Conservation (phyloP, 305 asterid species). For the Solanum hybrid region DNA sequence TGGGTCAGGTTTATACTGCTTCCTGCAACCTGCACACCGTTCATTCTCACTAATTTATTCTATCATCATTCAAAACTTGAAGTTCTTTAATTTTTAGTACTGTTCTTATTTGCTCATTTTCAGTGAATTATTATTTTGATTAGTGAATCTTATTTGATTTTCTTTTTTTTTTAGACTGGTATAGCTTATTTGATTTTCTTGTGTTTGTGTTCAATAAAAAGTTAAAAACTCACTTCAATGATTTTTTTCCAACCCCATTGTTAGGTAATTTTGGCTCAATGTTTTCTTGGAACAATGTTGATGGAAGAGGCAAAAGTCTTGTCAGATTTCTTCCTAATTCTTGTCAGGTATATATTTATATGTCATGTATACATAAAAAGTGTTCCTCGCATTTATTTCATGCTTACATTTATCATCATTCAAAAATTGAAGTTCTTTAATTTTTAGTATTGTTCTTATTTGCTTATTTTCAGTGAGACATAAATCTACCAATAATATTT, state of each 20-base stretch:
- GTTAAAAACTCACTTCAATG: not conserved
- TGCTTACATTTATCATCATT: not conserved
- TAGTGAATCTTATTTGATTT: not conserved
- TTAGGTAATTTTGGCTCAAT: not conserved
- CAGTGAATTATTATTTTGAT: not conserved
- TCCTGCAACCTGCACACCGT: slow-evolving; percentile 76
- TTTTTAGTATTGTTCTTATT: not conserved
- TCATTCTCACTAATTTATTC: slow-evolving; percentile 18
- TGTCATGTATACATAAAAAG: not conserved
- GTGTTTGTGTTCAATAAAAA: not conserved
- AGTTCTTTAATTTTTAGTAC: not conserved
- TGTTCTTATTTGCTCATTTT: not conserved
- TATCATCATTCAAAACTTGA: not conserved
- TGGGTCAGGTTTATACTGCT: slow-evolving; percentile 31
- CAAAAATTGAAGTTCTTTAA: not conserved
- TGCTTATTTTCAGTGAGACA: not conserved
- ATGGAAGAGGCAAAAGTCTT: not conserved
- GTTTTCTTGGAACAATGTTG: not conserved
- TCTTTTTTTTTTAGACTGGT: not conserved
- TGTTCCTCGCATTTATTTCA: not conserved
- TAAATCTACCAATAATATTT: not conserved
- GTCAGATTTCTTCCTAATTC: not conserved
- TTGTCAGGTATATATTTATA: not conserved
- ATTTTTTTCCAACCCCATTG: not conserved
- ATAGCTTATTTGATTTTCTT: not conserved